Evolutionary conservation across 2,329 filamentous ascomycete genomes (phyloP).

Genomic region (Pseudocercospora cruenta): DNA sequence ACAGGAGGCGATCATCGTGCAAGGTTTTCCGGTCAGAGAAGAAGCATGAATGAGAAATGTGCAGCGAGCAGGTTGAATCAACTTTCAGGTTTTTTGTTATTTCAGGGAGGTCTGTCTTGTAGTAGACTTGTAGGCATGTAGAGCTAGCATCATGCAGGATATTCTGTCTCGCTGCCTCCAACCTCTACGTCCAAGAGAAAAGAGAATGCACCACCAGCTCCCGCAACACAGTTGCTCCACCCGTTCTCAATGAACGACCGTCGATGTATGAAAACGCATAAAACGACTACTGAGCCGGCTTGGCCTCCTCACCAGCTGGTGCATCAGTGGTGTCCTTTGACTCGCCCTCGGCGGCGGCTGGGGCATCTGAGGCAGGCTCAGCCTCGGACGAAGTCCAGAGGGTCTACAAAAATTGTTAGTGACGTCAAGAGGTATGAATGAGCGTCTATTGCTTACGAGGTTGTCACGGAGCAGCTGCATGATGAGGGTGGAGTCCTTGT

Average conservation of each 20-base stretch:
- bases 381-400: constrained; percentile 99
- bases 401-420: constrained; percentile 61
- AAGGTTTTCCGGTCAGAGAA: neutral
- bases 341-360: constrained; percentile 53
- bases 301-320: constrained; percentile 57
- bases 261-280: constrained; percentile 28
- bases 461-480: constrained; percentile 99
- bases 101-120: constrained; percentile 24
- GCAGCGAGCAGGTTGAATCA: constrained; percentile 11
- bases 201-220: constrained; percentile 30
- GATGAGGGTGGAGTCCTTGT: constrained; percentile 98
- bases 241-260: constrained; percentile 30
- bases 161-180: constrained; percentile 27
- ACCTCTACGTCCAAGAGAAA: constrained; percentile 33
- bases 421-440: constrained; percentile 25
- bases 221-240: constrained; percentile 28
- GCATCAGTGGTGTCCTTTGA: constrained; percentile 59
- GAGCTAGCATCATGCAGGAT: constrained; percentile 28
- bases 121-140: constrained; percentile 25
- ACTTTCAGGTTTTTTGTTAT: constrained; percentile 26
- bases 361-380: constrained; percentile 68
- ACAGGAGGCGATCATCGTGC: constrained; percentile 7
- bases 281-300: constrained; percentile 47
- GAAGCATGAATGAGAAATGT: neutral
- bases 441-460: constrained; percentile 60